These are phyloP conservation scores for Prunus campanulata DNA, from an alignment of 306 rosid genomes.

Conservation along the genomic window DNA sequence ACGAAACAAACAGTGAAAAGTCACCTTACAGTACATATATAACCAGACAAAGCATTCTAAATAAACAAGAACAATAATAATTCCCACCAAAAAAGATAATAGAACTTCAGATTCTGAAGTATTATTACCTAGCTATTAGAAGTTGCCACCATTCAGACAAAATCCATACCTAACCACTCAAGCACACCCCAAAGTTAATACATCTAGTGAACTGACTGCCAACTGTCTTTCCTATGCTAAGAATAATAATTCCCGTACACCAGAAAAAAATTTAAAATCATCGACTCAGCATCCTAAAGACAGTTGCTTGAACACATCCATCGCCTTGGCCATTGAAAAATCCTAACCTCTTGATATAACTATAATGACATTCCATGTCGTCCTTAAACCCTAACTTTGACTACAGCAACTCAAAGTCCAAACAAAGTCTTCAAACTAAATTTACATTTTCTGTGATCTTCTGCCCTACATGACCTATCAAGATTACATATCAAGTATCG, in stretches of 20 bases:
- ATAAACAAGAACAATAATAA: not conserved
- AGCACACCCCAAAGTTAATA: not conserved
- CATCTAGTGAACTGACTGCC: not conserved
- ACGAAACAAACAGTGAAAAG: not conserved
- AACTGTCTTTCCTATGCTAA: not conserved
- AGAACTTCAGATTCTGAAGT: not conserved
- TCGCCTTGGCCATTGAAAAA: not conserved
- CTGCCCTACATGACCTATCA: too few species aligned
- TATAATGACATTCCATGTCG: not conserved
- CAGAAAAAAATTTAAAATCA: not conserved
- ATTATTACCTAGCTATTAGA: not conserved
- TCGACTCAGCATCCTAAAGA: not conserved
- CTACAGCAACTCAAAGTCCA: not conserved
- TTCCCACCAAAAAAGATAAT: not conserved
- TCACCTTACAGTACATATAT: not conserved
- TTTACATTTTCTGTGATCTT: too few species aligned
- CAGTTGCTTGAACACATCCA: not conserved
- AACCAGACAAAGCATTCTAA: not conserved
- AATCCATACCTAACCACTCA: not conserved
- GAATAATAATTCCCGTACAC: not conserved
- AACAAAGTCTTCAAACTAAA: not conserved
- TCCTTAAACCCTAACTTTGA: not conserved
- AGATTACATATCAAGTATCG: not conserved
- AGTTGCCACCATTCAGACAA: not conserved
- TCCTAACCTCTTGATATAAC: not conserved